These are phyloP conservation scores for Cercospora brassicicola DNA, from an alignment of 2,329 filamentous ascomycete species.

Conservation along the genomic window DNA sequence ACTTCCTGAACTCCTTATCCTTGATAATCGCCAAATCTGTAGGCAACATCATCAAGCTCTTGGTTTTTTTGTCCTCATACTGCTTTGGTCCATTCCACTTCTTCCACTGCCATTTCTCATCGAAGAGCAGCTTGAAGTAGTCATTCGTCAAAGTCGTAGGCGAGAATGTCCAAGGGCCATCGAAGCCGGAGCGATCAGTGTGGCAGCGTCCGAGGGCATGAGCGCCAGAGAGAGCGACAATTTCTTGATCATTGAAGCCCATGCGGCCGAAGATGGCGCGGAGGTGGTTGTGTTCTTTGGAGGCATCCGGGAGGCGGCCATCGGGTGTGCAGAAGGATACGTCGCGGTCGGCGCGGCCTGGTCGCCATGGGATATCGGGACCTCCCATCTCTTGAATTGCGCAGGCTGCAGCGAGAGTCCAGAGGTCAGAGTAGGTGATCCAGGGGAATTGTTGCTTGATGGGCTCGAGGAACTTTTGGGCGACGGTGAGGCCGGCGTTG, in stretches of 20 bases:
- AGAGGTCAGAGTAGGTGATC: slow-evolving; percentile 95
- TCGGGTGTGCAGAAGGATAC: slow-evolving; percentile 85
- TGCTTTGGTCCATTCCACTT: slow-evolving; percentile 92
- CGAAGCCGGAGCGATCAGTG: slow-evolving; percentile 80
- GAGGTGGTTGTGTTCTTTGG: slow-evolving; percentile 76
- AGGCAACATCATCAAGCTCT: slow-evolving; percentile 95
- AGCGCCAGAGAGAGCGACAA: slow-evolving; percentile 82
- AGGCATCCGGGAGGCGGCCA: slow-evolving; percentile 81
- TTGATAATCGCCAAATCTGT: slow-evolving; percentile 83
- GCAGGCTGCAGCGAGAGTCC: slow-evolving; percentile 83
- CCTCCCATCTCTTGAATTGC: slow-evolving; percentile 96
- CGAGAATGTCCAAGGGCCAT: slow-evolving; percentile 89
- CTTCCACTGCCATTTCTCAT: slow-evolving; percentile 89
- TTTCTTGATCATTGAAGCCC: slow-evolving; percentile 97
- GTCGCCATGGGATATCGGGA: slow-evolving; percentile 81
- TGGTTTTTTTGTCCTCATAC: slow-evolving; percentile 83
- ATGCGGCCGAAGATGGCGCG: slow-evolving; percentile 92
- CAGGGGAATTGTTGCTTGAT: slow-evolving; percentile 89
- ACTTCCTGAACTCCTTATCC: slow-evolving; percentile 81
- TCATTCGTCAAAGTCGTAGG: slow-evolving; percentile 92
- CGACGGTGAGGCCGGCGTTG: slow-evolving; percentile 83
- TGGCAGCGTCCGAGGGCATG: slow-evolving; percentile 91
- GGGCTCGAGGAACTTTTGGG: slow-evolving; percentile 89
- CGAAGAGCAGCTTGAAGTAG: slow-evolving; percentile 81
- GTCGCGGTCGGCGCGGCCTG: slow-evolving; percentile 79